Base-by-base conservation (phyloP, 139 green algal species). In the Chlamydomonas sp. region DNA sequence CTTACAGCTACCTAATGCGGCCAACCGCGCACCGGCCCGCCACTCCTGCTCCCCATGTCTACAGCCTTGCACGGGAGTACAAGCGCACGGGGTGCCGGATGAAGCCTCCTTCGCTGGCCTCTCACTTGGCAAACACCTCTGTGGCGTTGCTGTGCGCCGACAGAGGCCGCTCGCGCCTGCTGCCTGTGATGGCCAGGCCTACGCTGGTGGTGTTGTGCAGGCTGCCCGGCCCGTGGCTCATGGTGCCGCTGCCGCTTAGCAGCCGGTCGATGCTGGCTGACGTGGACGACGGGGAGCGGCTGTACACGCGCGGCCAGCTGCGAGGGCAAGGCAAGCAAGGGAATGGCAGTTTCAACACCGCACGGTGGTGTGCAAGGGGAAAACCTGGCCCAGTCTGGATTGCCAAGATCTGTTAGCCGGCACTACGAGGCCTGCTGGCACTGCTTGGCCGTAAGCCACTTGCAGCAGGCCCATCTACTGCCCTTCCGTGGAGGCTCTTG, bases 111-210 rank as follows among this genome's bases (percentile, higher is more conserved):
- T 12, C 8, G 9, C 64, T 69, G 64, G 9, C 59, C 58, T 81
- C 14, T 12, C 10, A 87, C 17, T 87, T 82, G 14, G 83, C 83
- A 2, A 82, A 60, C 63, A 88, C 83, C 63, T 82, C 74, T 8
- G 57, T 3, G 3, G 83, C 77, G 84, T 88, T 88, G 84, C 75
- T 83, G 18, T 88, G 84, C 58, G 84, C 84, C 57, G 63, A 78
- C 1, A 88, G 84, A 1, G 84, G 84, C 84, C 84, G 84, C 84
- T 88, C 84, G 2, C 84, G 84, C 20, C 84, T 17, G 63, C 75
- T 83, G 63, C 84, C 84, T 1, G 64, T 83, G 75, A 80, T 80
- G n/a, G 83, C 72, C 14, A 80, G 3, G 4, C 58, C 72, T 20
- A 1, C 83, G 83, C 72, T 71, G 18, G 31, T n/a, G 4, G 60